Percentiles rank a stretch among this genome's conserved stretches.
Evolutionary conservation across 345 rosid genomes (phyloP).

Genomic region (Mercurialis annua): DNA sequence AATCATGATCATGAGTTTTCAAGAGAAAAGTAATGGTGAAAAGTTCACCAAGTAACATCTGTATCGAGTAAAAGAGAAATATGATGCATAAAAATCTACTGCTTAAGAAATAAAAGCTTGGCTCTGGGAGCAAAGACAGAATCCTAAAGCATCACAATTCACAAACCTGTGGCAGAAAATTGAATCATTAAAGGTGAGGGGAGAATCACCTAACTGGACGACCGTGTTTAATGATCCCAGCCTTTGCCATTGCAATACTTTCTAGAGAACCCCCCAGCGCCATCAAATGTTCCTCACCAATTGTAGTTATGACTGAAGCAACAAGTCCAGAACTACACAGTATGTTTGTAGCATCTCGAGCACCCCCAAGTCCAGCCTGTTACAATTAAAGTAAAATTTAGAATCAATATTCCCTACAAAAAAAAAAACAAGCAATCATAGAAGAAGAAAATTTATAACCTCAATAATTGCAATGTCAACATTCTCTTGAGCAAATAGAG

Average conservation of each 20-base stretch:
- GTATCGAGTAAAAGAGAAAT: no score
- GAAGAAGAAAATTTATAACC: slow-evolving; percentile 30
- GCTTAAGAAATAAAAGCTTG: not conserved
- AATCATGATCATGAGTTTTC: no score
- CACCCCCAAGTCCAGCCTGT: slow-evolving; percentile 92
- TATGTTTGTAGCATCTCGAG: slow-evolving; percentile 85
- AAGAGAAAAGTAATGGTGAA: no score
- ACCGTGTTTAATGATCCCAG: slow-evolving; percentile 69
- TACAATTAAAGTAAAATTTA: not conserved
- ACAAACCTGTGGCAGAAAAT: not conserved
- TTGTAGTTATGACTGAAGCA: slow-evolving; percentile 71
- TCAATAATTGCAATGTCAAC: slow-evolving; percentile 83
- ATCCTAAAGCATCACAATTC: not conserved
- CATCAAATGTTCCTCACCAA: slow-evolving; percentile 75
- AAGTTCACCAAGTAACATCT: no score
- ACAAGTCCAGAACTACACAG: slow-evolving; percentile 56
- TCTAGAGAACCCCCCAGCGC: slow-evolving; percentile 91
- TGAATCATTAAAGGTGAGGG: not conserved
- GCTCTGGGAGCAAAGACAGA: not conserved
- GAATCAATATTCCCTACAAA: not conserved
- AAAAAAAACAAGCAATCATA: not conserved
- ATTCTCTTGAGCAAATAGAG: slow-evolving; percentile 62
- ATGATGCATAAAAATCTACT: not conserved
- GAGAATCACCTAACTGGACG: slow-evolving; percentile 82
- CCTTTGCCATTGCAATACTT: slow-evolving; percentile 79